phyloP scores from a whole-genome alignment of 305 asterid species.

The Fraxinus sp. region DNA sequence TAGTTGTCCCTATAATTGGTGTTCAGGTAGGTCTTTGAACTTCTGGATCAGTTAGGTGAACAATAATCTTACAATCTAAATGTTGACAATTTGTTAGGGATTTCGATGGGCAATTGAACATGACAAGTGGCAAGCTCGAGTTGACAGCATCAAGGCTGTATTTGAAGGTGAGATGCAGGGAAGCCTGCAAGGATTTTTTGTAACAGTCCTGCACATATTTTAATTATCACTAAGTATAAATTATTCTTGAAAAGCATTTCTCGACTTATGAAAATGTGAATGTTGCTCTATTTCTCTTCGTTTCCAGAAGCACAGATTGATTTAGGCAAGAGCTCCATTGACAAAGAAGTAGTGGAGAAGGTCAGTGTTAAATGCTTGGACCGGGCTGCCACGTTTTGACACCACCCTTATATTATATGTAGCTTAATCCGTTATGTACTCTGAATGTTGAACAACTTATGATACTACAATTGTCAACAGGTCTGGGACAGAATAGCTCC shows the following conservation, averaged over 20 bases:
- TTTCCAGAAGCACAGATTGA: constrained; percentile 76
- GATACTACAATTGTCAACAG: constrained; percentile 31
- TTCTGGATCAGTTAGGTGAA: background rate
- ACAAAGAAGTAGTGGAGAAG: constrained; percentile 81
- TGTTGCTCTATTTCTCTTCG: constrained; percentile 20
- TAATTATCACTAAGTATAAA: background rate
- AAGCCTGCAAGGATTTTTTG: background rate
- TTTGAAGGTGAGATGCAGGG: constrained; percentile 60
- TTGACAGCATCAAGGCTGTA: constrained; percentile 74
- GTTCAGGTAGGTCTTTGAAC: constrained; percentile 62
- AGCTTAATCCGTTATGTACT: background rate
- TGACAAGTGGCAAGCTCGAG: constrained; percentile 86
- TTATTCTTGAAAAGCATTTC: constrained; percentile 5
- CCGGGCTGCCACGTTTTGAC: background rate
- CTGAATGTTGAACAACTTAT: background rate
- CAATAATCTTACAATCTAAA: constrained; percentile 17
- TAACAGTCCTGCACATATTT: background rate
- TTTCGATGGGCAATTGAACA: constrained; percentile 89
- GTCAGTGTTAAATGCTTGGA: constrained; percentile 34
- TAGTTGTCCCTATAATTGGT: constrained; percentile 83
- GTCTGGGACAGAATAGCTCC: constrained; percentile 97
- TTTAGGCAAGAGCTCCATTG: constrained; percentile 58
- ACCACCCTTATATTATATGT: background rate
- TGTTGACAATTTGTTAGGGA: constrained; percentile 44
- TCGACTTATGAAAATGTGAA: background rate